These are phyloP conservation scores for Tricholoma flavovirens DNA, from an alignment of 768 basidiomycete species.

Conservation along the genomic window DNA sequence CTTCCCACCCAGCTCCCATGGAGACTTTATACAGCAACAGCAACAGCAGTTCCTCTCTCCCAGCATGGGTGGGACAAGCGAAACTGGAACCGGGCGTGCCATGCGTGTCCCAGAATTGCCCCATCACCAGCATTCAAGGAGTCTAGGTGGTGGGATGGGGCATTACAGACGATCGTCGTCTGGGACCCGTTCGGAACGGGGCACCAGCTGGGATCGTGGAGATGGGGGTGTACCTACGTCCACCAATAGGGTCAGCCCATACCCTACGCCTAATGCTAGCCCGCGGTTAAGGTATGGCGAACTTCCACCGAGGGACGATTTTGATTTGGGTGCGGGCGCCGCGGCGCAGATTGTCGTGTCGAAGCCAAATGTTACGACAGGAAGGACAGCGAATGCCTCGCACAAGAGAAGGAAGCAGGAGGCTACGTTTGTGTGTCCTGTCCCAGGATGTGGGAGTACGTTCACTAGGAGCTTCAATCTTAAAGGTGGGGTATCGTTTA, in stretches of 20 bases:
- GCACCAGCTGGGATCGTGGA: constrained; percentile 22
- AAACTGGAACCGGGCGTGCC: neutral
- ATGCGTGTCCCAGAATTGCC: constrained; percentile 8
- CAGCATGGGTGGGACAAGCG: constrained; percentile 4
- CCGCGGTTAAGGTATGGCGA: constrained; percentile 50
- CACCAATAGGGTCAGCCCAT: constrained; percentile 40
- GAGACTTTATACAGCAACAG: constrained; percentile 21
- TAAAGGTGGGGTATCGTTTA: constrained; percentile 52
- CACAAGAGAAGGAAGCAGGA: constrained; percentile 83
- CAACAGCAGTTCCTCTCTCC: constrained; percentile 18
- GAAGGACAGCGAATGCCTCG: constrained; percentile 83
- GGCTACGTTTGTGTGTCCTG: constrained; percentile 78
- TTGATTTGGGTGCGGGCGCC: no score
- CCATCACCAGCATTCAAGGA: constrained; percentile 11
- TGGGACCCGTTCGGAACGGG: constrained; percentile 37
- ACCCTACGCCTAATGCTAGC: constrained; percentile 63
- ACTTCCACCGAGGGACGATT: constrained; percentile 32
- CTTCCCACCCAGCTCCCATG: constrained; percentile 18
- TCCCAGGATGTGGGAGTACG: constrained; percentile 79
- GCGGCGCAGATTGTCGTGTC: no score
- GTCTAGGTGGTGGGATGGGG: constrained; percentile 4
- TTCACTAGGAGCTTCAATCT: constrained; percentile 93
- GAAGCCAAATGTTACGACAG: constrained; percentile 87
- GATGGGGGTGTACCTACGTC: neutral
- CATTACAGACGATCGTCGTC: constrained; percentile 38